These are phyloP conservation scores for Mucor racemosus DNA, from an alignment of 371 early-diverging fungal species.

Conservation along the genomic window DNA sequence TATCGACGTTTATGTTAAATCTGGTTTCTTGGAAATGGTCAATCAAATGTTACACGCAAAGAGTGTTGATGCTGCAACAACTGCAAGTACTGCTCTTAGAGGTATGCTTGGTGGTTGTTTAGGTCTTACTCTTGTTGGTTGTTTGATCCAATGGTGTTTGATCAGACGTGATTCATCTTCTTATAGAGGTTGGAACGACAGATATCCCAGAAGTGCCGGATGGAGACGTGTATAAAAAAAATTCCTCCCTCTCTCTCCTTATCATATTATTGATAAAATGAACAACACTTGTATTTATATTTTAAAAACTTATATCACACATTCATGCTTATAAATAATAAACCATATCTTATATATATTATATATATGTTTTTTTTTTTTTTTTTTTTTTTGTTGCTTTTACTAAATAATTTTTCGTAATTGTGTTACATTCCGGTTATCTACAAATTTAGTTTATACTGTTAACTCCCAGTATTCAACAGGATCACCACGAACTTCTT, in stretches of 20 bases:
- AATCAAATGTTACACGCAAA: slow-evolving; percentile 39
- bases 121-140: slow-evolving; percentile 54
- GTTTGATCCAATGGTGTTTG: slow-evolving; percentile 54
- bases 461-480: slow-evolving; percentile 31
- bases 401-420: not conserved
- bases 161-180: slow-evolving; percentile 29
- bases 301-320: slow-evolving; percentile 5
- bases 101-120: slow-evolving; percentile 64
- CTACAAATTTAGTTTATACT: slow-evolving; percentile 8
- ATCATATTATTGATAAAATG: not conserved
- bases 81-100: slow-evolving; percentile 48
- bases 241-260: not conserved
- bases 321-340: not conserved
- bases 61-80: slow-evolving; percentile 17
- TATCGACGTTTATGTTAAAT: slow-evolving; percentile 60
- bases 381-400: not conserved
- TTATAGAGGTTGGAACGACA: slow-evolving; percentile 40
- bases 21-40: slow-evolving; percentile 51
- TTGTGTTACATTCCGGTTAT: not conserved
- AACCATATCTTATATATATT: not conserved
- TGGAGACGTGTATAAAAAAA: slow-evolving; percentile 47
- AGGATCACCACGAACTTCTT: slow-evolving; percentile 25
- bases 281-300: slow-evolving; percentile 6
- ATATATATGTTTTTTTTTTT: not conserved
- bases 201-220: slow-evolving; percentile 40